A percentile compares a stretch with the other conserved stretches of the same genome.
phyloP scores from a whole-genome alignment of 257 asterid species.

The Gentiana dahurica region DNA sequence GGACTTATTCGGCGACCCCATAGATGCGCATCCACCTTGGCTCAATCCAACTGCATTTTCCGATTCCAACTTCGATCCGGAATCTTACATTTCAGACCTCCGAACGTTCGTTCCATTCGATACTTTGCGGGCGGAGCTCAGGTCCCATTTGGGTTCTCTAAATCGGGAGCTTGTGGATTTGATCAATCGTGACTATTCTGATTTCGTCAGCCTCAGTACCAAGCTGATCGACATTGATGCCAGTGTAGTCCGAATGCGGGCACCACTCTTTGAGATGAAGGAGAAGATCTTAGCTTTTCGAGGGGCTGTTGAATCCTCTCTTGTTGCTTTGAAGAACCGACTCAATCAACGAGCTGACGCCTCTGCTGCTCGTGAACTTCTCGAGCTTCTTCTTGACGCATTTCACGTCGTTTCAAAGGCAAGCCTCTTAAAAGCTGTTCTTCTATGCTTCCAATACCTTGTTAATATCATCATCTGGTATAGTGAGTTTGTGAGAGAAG shows the following conservation, averaged over 20 bases:
- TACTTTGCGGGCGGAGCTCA: slow-evolving; percentile 81
- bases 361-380: slow-evolving; percentile 68
- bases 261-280: slow-evolving; percentile 78
- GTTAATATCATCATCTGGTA: too few relatives aligned
- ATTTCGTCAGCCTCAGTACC: slow-evolving; percentile 89
- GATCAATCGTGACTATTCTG: slow-evolving; percentile 83
- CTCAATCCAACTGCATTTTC: slow-evolving; percentile 69
- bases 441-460: neutral
- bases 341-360: slow-evolving; percentile 87
- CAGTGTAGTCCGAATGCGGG: slow-evolving; percentile 95
- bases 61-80: slow-evolving; percentile 70
- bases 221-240: slow-evolving; percentile 84
- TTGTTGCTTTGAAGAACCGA: slow-evolving; percentile 60
- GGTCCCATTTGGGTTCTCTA: slow-evolving; percentile 51
- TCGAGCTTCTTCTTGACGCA: slow-evolving; percentile 86
- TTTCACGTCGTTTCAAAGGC: slow-evolving; percentile 96
- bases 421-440: neutral
- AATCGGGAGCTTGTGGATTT: slow-evolving; percentile 84
- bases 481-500: too few relatives aligned
- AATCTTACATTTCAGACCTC: slow-evolving; percentile 76
- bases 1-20: slow-evolving; percentile 88
- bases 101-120: slow-evolving; percentile 96
- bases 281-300: slow-evolving; percentile 76
- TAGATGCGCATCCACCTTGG: slow-evolving; percentile 79
- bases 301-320: slow-evolving; percentile 52